phyloP scores from a whole-genome alignment of 306 rosid species.

The Rubus parviflorus region DNA sequence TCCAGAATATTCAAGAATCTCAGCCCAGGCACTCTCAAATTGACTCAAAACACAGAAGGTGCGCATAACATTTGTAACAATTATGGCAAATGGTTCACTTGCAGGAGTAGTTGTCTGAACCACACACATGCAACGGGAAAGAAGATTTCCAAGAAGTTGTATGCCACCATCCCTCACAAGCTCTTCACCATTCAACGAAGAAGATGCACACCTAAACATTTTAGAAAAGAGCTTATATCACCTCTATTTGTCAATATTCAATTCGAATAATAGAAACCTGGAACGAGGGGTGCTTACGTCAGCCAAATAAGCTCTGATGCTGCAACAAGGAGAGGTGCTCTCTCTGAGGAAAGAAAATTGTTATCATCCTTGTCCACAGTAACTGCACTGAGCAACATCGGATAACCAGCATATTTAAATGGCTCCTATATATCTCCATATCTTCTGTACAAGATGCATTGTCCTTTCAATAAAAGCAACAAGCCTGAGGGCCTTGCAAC shows the following conservation, averaged over 20 bases:
- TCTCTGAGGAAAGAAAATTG: constrained; percentile 84
- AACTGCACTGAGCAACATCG: constrained; percentile 93
- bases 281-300: constrained; percentile 54
- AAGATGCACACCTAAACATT: constrained; percentile 76
- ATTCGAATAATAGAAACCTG: constrained; percentile 21
- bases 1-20: constrained; percentile 83
- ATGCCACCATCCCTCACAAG: constrained; percentile 98
- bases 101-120: constrained; percentile 93
- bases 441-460: constrained; percentile 93
- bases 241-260: constrained; percentile 16
- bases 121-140: constrained; percentile 92
- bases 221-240: constrained; percentile 22
- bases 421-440: constrained; percentile 88
- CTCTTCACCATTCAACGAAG: constrained; percentile 95
- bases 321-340: constrained; percentile 91
- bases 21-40: constrained; percentile 86
- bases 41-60: constrained; percentile 88
- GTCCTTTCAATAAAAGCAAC: constrained; percentile 94
- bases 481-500: constrained; percentile 97
- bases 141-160: constrained; percentile 90
- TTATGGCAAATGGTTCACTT: constrained; percentile 84
- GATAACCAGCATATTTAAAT: constrained; percentile 97
- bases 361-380: constrained; percentile 93
- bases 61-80: constrained; percentile 86
- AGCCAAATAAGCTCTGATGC: constrained; percentile 99